Evolutionary conservation across 2,329 filamentous ascomycete species (phyloP), one percentile per base, ranked within the genome.

Genomic region (Penicillium sclerotiorum): DNA sequence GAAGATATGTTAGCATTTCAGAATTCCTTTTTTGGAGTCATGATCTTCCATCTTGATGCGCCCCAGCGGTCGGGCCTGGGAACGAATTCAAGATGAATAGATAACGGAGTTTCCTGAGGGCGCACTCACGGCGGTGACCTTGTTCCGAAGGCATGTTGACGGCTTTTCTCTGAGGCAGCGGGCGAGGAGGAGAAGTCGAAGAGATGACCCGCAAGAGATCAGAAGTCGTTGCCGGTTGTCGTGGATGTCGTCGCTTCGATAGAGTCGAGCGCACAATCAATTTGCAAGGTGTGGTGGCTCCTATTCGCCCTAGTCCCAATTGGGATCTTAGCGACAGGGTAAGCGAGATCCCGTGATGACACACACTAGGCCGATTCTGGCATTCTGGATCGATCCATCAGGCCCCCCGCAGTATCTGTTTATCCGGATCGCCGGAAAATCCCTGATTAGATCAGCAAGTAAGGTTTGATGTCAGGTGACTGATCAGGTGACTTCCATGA

Each of bases 141-240:
- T 87, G 82, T 85, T 90, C 88, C 74, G 88, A 87, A 88, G 87
- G 84, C 89, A 94, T 94, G 77, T 84, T 91, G 86, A 79, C 78
- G 78, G 74, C 67, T 63, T 64, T 68, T 65, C 60, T 71, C 70
- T 72, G 69, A 70, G n/a, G 67, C 67, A 66, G 62, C 68, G 65
- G 67, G 67, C 67, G 69, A 68, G 63, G 61, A 66, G 65, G 65
- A 66, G 60, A 71, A 72, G 67, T 72, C 66, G 65, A 67, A 68
- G 65, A 64, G 70, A 65, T 69, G 67, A 68, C 68, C 66, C 66
- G 67, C 65, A 64, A 67, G 57, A 59, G 55, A 56, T 57, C 54
- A 56, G 61, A 70, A 64, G 67, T 72, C 68, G 68, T 69, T 53
- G 62, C 66, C 66, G 67, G 61, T 70, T 68, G 68, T 71, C 67